Conservation (phyloP, 441 rosid genomes). For the Theobroma grandiflorum region DNA sequence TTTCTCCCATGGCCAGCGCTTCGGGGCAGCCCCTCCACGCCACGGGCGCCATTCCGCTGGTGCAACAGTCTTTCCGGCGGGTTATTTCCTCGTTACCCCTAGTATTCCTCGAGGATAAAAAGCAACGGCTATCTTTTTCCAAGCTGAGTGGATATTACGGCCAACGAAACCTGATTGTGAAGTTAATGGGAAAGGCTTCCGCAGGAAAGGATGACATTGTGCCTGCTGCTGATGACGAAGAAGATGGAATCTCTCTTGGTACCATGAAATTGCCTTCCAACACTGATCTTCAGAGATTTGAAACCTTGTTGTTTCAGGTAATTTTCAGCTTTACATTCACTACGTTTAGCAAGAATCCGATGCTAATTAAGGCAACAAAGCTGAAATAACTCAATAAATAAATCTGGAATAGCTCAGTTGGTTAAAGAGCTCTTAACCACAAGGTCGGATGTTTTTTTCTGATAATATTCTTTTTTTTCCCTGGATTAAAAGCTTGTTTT, state of each 20-base stretch:
- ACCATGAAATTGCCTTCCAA: conserved; percentile 80
- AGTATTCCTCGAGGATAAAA: conserved; percentile 13
- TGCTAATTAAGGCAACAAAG: too few relatives aligned
- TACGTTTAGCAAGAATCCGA: too few relatives aligned
- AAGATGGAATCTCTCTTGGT: conserved; percentile 82
- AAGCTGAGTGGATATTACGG: neutral
- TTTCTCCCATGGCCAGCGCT: conserved; percentile 39
- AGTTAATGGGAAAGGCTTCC: conserved; percentile 37
- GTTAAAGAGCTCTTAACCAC: conserved; percentile 96
- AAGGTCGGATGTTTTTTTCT: too few relatives aligned
- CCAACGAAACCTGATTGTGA: conserved; percentile 20
- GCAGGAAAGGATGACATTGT: conserved; percentile 39
- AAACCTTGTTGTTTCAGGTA: conserved; percentile 77
- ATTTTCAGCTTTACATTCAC: too few relatives aligned
- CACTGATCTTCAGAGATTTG: conserved; percentile 73
- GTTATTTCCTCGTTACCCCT: neutral
- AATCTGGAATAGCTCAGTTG: conserved; percentile 72
- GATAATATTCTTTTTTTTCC: too few relatives aligned
- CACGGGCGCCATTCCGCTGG: conserved; percentile 28
- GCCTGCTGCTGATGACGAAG: conserved; percentile 42
- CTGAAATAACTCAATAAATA: too few relatives aligned
- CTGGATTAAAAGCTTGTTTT: too few relatives aligned
- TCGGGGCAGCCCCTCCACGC: conserved; percentile 32
- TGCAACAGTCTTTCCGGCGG: conserved; percentile 13
- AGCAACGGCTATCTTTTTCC: neutral